Evolutionary conservation across 2,329 filamentous ascomycete species (phyloP), one percentile per base, ranked within the genome.

Genomic region (Alternaria sp.): DNA sequence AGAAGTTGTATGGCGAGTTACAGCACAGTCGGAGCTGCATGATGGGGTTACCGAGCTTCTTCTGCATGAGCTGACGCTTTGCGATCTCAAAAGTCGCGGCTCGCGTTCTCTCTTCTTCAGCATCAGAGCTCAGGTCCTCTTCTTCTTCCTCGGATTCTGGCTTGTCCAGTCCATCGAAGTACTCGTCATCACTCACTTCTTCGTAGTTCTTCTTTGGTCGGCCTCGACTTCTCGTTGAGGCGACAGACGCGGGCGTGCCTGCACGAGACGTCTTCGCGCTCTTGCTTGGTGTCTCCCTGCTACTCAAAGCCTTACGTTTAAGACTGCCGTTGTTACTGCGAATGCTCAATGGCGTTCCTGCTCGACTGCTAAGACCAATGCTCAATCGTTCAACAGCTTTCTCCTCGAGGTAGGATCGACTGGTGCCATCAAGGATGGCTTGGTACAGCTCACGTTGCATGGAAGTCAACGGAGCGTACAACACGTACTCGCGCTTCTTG

Each of bases 1-100:
- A 98, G 78, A 99, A 98, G 76, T 97, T 97, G 80, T 97, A 94
- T 0, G 96, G 96, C 0, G 90, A 93, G 79, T 99, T 97, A 80
- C 96, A 98, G 11, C 93, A 93, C 0, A 97, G 86, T 0, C 96
- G 91, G 4, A 97, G 88, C 77, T 99, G 96, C 85, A 97, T 93
- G 19, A 98, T 82, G 0, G 93, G 92, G 69, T 99, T 99, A 50
- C 96, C 94, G 1, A 98, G 85, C 74, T 97, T 97, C 83, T 98
- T 98, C 46, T 88, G 88, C 4, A 89, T 85, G n/a, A 98, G 92
- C 77, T 97, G 93, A 58, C 92, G 90, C 77, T 95, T 96, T 0
- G 93, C 94, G 61, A 93, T 83, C 9, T 93, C 90, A 0, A 95
- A 85, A 0, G 89, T 93, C 52, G 89, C 87, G 0, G 87, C 86